phyloP scores from a whole-genome alignment of 1,139 yeast genomes.

The Nakaseomyces sp. region DNA sequence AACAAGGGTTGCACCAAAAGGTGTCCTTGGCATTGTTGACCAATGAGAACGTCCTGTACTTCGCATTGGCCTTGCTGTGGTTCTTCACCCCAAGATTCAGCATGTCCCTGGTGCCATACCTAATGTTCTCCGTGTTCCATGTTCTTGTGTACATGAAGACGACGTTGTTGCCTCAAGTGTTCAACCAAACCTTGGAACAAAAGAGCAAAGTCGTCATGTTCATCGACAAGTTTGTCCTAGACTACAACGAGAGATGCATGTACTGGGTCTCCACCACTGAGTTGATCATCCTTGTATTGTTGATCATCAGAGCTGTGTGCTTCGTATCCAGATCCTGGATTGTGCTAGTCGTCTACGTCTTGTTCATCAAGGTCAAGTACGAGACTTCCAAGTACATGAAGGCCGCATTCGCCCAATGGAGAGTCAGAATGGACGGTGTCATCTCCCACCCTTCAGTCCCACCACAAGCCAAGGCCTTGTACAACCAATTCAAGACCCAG shows the following conservation, averaged over 20 bases:
- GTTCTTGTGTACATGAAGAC: slow-evolving; percentile 57
- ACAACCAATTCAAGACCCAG: slow-evolving; percentile 48
- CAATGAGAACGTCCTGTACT: slow-evolving; percentile 65
- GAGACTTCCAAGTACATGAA: slow-evolving; percentile 72
- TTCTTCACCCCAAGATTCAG: slow-evolving; percentile 45
- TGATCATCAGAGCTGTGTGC: slow-evolving; percentile 47
- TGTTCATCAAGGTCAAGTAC: slow-evolving; percentile 69
- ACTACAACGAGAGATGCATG: slow-evolving; percentile 63
- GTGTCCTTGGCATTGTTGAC: slow-evolving; percentile 33
- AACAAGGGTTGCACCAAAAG: slow-evolving; percentile 31
- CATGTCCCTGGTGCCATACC: slow-evolving; percentile 56
- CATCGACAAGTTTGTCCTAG: slow-evolving; percentile 48
- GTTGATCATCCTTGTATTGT: slow-evolving; percentile 43
- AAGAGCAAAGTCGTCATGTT: slow-evolving; percentile 33
- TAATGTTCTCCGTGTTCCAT: slow-evolving; percentile 66
- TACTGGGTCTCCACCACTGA: slow-evolving; percentile 66
- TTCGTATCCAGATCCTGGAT: slow-evolving; percentile 59
- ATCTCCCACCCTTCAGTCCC: slow-evolving; percentile 54
- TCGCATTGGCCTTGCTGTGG: slow-evolving; percentile 50
- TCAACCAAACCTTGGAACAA: slow-evolving; percentile 25
- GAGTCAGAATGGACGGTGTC: slow-evolving; percentile 60
- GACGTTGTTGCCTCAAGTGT: slow-evolving; percentile 58
- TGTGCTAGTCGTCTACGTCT: slow-evolving; percentile 47
- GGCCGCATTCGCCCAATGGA: slow-evolving; percentile 59
- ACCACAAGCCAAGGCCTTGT: slow-evolving; percentile 44